A percentile compares a stretch with the other conserved stretches of the same genome.
phyloP scores from a whole-genome alignment of 805 yeast genomes.

The Yamadazyma paraphyllophila region DNA sequence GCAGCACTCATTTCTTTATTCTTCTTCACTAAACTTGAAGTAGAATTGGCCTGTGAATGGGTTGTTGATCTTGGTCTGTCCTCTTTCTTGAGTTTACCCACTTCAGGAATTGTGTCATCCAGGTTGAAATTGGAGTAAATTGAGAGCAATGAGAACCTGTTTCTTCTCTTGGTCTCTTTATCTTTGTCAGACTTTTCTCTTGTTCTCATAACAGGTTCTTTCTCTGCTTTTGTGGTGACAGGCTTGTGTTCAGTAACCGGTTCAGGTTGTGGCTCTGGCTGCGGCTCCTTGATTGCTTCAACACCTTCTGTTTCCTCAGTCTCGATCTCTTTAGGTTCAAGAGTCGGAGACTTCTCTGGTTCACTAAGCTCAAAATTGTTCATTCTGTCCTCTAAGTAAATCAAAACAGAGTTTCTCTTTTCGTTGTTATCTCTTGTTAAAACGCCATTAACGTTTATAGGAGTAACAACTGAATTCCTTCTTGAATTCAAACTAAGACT shows the following conservation, averaged over 20 bases:
- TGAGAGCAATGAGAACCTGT: conserved; percentile 43
- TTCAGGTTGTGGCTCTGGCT: background rate
- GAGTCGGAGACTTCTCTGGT: background rate
- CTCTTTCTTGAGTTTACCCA: conserved; percentile 3
- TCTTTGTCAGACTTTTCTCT: conserved; percentile 13
- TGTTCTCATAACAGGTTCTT: conserved; percentile 15
- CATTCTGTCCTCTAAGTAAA: conserved; percentile 45
- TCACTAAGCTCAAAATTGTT: conserved; percentile 26
- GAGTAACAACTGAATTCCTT: conserved; percentile 42
- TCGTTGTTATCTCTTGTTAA: conserved; percentile 28
- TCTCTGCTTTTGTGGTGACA: background rate
- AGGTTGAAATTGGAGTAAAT: conserved; percentile 35
- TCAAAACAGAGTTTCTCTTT: conserved; percentile 39
- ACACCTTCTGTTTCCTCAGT: background rate
- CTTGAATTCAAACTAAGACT: conserved; percentile 20
- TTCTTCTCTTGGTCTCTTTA: conserved; percentile 35
- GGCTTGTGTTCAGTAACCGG: background rate
- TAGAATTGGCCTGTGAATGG: conserved; percentile 24
- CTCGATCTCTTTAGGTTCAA: background rate
- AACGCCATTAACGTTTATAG: conserved; percentile 44
- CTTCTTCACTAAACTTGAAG: conserved; percentile 26
- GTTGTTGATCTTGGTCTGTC: background rate
- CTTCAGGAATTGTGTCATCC: conserved; percentile 6
- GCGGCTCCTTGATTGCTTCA: background rate
- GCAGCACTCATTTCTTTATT: conserved; percentile 70